phyloP scores from a whole-genome alignment of 805 yeast species.

The Myxozyma lipomycoides region DNA sequence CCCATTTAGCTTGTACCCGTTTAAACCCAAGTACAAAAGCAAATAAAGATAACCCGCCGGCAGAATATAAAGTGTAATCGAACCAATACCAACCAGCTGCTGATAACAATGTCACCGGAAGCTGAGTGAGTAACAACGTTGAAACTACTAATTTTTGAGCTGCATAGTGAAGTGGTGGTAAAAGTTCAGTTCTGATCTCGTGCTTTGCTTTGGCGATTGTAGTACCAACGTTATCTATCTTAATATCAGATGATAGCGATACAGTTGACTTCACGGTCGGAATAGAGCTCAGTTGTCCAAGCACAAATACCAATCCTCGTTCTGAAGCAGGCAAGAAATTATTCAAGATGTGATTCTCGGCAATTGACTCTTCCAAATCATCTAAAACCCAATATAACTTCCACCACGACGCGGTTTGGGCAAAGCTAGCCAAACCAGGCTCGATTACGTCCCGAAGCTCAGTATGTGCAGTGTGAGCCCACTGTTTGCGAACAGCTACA shows the following conservation, averaged over 20 bases:
- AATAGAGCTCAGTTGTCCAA: constrained; percentile 34
- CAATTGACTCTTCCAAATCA: constrained; percentile 35
- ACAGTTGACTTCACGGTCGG: constrained; percentile 2
- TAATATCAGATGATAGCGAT: background rate
- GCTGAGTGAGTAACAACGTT: constrained; percentile 36
- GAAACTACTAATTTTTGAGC: constrained; percentile 34
- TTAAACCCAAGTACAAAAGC: constrained; percentile 39
- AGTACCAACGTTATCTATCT: constrained; percentile 9
- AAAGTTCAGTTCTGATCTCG: constrained; percentile 6
- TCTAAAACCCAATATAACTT: constrained; percentile 39
- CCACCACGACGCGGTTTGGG: constrained; percentile 36
- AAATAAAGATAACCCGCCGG: constrained; percentile 38
- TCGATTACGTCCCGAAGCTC: constrained; percentile 38
- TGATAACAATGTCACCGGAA: constrained; percentile 36
- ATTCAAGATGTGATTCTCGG: constrained; percentile 20
- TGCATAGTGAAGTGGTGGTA: constrained; percentile 32
- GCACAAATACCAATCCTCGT: constrained; percentile 33
- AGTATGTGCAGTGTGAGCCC: constrained; percentile 40
- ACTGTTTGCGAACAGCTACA: constrained; percentile 29
- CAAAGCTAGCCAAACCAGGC: constrained; percentile 28
- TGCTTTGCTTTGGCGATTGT: constrained; percentile 3
- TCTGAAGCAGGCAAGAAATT: constrained; percentile 34
- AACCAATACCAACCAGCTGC: constrained; percentile 34
- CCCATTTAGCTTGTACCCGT: constrained; percentile 39
- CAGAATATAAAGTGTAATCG: constrained; percentile 35